These are phyloP conservation scores for Cercospora zeina DNA, from an alignment of 2,329 filamentous ascomycete species.

Conservation along the genomic window DNA sequence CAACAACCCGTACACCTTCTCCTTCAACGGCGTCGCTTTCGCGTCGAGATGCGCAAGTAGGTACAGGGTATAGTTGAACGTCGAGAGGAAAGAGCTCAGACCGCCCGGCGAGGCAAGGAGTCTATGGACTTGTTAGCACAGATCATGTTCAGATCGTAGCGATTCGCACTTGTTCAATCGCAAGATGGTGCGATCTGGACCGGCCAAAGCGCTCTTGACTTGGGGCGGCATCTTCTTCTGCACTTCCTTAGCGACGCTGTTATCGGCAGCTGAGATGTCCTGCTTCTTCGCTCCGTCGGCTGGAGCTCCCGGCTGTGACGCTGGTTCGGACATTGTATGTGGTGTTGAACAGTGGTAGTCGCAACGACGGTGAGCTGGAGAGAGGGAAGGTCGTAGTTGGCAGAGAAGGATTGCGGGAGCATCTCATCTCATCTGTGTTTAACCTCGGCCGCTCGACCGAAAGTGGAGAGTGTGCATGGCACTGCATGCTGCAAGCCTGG, in stretches of 20 bases:
- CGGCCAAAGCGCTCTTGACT: conserved; percentile 36
- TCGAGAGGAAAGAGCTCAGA: conserved; percentile 49
- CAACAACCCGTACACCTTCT: conserved; percentile 41
- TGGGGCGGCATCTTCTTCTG: conserved; percentile 35
- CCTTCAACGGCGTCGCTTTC: conserved; percentile 41
- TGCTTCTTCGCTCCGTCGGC: conserved; percentile 38
- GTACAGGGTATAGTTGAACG: conserved; percentile 51
- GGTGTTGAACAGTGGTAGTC: background rate
- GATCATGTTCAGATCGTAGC: background rate
- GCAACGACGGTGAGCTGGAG: background rate
- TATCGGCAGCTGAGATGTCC: conserved; percentile 35
- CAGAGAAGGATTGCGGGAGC: background rate
- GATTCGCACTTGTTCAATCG: conserved; percentile 49
- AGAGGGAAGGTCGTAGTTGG: background rate
- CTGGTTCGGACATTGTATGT: conserved; percentile 42
- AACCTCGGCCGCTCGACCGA: conserved; percentile 24
- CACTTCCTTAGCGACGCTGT: conserved; percentile 36
- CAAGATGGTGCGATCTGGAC: conserved; percentile 45
- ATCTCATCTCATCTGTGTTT: conserved; percentile 10
- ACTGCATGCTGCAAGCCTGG: conserved; percentile 11
- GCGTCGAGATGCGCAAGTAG: conserved; percentile 48
- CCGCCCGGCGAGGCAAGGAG: conserved; percentile 49
- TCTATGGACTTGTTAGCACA: conserved; percentile 34
- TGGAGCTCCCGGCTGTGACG: conserved; percentile 42
- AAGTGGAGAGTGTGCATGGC: conserved; percentile 1